phyloP scores from a whole-genome alignment of 2,329 filamentous ascomycete genomes.

The Xylariales sp. region DNA sequence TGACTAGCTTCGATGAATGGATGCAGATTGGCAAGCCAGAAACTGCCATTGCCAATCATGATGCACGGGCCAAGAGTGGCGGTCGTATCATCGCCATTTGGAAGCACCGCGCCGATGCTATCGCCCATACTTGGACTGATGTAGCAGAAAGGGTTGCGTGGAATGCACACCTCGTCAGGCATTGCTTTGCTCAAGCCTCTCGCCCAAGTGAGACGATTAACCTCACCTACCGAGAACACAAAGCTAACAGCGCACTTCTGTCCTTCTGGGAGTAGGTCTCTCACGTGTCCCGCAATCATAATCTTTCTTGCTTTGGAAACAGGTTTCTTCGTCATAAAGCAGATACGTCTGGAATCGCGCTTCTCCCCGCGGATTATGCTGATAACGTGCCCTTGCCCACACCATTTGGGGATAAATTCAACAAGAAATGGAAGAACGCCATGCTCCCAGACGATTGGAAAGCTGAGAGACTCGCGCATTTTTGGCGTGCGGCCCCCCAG shows the following conservation, averaged over 20 bases:
- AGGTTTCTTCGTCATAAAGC: slow-evolving; percentile 32
- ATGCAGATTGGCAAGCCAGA: slow-evolving; percentile 41
- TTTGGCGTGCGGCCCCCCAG: slow-evolving; percentile 22
- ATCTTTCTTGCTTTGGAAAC: slow-evolving; percentile 33
- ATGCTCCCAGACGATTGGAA: slow-evolving; percentile 39
- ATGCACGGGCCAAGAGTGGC: slow-evolving; percentile 39
- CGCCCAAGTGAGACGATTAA: slow-evolving; percentile 35
- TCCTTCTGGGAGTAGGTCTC: slow-evolving; percentile 34
- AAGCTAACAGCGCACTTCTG: slow-evolving; percentile 29
- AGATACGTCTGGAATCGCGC: slow-evolving; percentile 31
- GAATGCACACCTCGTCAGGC: slow-evolving; percentile 35
- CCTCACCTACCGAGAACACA: slow-evolving; percentile 32
- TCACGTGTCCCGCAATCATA: slow-evolving; percentile 34
- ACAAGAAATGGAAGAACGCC: slow-evolving; percentile 37
- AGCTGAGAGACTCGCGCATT: slow-evolving; percentile 30
- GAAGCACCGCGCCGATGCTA: slow-evolving; percentile 34
- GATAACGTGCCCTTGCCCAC: slow-evolving; percentile 34
- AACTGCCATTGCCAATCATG: slow-evolving; percentile 30
- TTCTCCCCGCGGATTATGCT: slow-evolving; percentile 32
- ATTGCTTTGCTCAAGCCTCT: slow-evolving; percentile 31
- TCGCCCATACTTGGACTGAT: slow-evolving; percentile 40
- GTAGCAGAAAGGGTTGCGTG: slow-evolving; percentile 40
- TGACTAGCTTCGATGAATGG: slow-evolving; percentile 35
- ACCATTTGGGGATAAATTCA: slow-evolving; percentile 37
- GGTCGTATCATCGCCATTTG: slow-evolving; percentile 28